Conservation (phyloP, 2,329 filamentous ascomycete genomes). For the Phialocephala subalpina region DNA sequence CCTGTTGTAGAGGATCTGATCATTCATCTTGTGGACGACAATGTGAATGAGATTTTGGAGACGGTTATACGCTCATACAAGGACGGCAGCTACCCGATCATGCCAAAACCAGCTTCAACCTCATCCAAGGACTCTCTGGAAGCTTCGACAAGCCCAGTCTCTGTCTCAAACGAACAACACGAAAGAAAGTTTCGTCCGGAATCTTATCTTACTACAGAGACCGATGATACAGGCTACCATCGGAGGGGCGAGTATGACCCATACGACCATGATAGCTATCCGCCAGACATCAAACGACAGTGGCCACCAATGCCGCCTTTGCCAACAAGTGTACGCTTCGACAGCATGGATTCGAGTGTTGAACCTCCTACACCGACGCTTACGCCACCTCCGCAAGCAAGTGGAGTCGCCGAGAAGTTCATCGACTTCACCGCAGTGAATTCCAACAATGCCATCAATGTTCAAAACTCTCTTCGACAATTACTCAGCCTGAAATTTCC, state of each 20-base stretch:
- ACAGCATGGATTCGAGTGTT: slow-evolving; percentile 9
- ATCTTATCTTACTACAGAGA: slow-evolving; percentile 25
- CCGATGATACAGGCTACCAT: slow-evolving; percentile 21
- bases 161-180: slow-evolving; percentile 1
- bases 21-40: slow-evolving; percentile 59
- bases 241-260: slow-evolving; percentile 24
- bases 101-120: slow-evolving; percentile 1
- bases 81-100: slow-evolving; percentile 47
- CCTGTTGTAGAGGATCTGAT: slow-evolving; percentile 64
- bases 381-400: slow-evolving; percentile 15
- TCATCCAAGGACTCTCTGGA: not conserved
- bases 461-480: slow-evolving; percentile 65
- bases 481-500: slow-evolving; percentile 61
- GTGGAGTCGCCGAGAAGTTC: slow-evolving; percentile 27
- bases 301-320: slow-evolving; percentile 19
- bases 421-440: slow-evolving; percentile 33
- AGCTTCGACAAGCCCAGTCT: slow-evolving; percentile 14
- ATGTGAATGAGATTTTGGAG: slow-evolving; percentile 52
- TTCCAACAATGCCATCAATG: slow-evolving; percentile 51
- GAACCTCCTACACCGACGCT: slow-evolving; percentile 15
- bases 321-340: not conserved
- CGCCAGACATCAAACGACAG: slow-evolving; percentile 15
- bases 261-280: slow-evolving; percentile 25
- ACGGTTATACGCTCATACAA: slow-evolving; percentile 57
- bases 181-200: slow-evolving; percentile 6